A percentile compares a stretch with the other conserved stretches of the same genome.
Evolutionary conservation across 202 grass and related monocot species (phyloP).

Genomic region (Saccharum hybrid): DNA sequence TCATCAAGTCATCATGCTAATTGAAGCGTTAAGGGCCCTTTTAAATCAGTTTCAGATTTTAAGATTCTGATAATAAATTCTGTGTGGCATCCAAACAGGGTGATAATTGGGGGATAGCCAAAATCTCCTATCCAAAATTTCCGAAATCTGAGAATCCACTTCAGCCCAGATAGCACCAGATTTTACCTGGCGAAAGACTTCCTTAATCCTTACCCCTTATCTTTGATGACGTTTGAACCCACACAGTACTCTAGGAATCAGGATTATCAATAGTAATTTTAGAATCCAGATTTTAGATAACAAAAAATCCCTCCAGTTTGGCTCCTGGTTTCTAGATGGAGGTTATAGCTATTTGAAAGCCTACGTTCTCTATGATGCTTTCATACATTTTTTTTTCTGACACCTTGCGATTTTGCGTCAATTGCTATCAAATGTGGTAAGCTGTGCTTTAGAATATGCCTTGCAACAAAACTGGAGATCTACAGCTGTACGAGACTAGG

Average conservation of each 20-base stretch:
- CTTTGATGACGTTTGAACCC: not conserved
- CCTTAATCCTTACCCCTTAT: too few relatives aligned
- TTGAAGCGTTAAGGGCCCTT: constrained; percentile 49
- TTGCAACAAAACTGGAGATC: too few relatives aligned
- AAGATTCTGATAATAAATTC: not conserved
- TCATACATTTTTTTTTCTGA: not conserved
- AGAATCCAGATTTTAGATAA: not conserved
- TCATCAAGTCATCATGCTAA: not conserved
- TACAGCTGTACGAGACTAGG: too few relatives aligned
- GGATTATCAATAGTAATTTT: not conserved
- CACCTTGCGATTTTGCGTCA: too few relatives aligned
- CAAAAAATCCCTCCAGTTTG: not conserved
- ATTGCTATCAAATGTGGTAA: not conserved
- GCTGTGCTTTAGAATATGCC: too few relatives aligned
- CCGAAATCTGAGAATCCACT: not conserved
- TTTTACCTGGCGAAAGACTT: not conserved
- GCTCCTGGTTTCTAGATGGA: not conserved
- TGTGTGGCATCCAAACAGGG: not conserved
- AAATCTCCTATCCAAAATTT: too few relatives aligned
- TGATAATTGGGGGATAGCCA: too few relatives aligned
- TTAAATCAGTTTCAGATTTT: constrained; percentile 17
- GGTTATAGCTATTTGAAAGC: not conserved
- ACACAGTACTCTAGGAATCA: not conserved
- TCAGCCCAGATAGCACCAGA: not conserved
- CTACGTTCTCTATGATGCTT: not conserved